These are phyloP conservation scores for Eucalyptus pauciflora DNA, from an alignment of 345 rosid species.

Conservation along the genomic window DNA sequence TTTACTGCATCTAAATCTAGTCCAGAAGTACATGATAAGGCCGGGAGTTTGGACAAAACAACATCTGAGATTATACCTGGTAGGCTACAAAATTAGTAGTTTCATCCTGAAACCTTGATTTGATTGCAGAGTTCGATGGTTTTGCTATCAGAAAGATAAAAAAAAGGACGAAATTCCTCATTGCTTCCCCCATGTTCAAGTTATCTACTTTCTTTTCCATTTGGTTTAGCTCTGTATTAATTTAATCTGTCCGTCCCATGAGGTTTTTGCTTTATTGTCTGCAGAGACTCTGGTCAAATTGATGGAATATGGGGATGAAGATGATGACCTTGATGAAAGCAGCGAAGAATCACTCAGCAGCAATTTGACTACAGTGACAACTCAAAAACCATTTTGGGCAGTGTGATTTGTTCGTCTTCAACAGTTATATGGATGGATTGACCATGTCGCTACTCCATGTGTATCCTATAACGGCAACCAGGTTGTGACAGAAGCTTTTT, in stretches of 20 bases:
- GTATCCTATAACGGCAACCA: neutral
- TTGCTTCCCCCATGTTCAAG: neutral
- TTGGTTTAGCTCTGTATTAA: neutral
- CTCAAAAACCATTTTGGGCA: slow-evolving; percentile 64
- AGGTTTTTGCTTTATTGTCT: neutral
- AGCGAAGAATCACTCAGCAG: slow-evolving; percentile 5
- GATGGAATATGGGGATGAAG: slow-evolving; percentile 77
- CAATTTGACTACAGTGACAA: neutral
- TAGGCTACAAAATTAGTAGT: slow-evolving; percentile 1
- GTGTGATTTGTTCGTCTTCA: slow-evolving; percentile 3
- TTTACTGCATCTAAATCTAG: slow-evolving; percentile 9
- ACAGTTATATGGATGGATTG: neutral
- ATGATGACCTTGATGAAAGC: slow-evolving; percentile 43
- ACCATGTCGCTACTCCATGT: neutral
- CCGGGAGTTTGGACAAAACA: neutral
- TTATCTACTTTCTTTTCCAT: neutral
- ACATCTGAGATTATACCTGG: slow-evolving; percentile 44
- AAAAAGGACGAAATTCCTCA: neutral
- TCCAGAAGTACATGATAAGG: neutral
- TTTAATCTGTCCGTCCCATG: neutral
- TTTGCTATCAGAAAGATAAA: neutral
- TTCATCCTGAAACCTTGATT: neutral
- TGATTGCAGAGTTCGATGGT: neutral
- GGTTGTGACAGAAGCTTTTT: neutral
- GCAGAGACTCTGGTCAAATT: slow-evolving; percentile 77